Conservation (phyloP, 495 filamentous ascomycete species). For the Lasiosphaeria hispida region DNA sequence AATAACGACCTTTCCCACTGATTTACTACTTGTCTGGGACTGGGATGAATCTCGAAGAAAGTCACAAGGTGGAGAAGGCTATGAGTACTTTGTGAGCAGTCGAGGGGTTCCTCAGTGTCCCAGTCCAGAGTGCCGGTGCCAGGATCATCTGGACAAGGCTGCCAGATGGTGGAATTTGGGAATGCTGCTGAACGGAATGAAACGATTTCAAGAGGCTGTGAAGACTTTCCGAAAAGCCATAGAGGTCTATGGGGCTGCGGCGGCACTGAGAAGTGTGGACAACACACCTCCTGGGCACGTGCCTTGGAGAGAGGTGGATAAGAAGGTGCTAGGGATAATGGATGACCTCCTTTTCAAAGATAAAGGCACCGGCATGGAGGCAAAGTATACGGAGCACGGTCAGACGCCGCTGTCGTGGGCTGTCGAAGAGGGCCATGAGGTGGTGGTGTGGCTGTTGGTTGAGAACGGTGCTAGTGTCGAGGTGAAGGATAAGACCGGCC, state of each 20-base stretch:
- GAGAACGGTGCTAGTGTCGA: background rate
- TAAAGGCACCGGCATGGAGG: background rate
- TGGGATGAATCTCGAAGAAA: too few relatives aligned
- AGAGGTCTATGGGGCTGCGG: constrained; percentile 7
- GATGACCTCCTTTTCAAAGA: background rate
- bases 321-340: constrained; percentile 9
- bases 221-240: constrained; percentile 21
- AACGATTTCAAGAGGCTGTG: constrained; percentile 21
- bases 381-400: constrained; percentile 1
- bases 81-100: constrained; percentile 6
- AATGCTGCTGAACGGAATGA: constrained; percentile 15
- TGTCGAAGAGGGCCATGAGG: background rate
- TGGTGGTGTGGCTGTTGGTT: background rate
- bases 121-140: constrained; percentile 6
- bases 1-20: constrained; percentile 15
- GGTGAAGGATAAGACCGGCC: background rate
- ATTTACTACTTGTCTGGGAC: constrained; percentile 30
- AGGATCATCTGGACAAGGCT: constrained; percentile 5
- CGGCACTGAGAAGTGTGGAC: constrained; percentile 2
- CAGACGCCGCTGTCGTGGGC: constrained; percentile 3
- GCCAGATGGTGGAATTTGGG: constrained; percentile 19
- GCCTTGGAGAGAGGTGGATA: constrained; percentile 2
- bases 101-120: constrained; percentile 7
- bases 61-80: constrained; percentile 2
- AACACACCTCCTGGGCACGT: background rate